Conservation (phyloP, 148 eudicot species). For the Suaeda aralocaspica region DNA sequence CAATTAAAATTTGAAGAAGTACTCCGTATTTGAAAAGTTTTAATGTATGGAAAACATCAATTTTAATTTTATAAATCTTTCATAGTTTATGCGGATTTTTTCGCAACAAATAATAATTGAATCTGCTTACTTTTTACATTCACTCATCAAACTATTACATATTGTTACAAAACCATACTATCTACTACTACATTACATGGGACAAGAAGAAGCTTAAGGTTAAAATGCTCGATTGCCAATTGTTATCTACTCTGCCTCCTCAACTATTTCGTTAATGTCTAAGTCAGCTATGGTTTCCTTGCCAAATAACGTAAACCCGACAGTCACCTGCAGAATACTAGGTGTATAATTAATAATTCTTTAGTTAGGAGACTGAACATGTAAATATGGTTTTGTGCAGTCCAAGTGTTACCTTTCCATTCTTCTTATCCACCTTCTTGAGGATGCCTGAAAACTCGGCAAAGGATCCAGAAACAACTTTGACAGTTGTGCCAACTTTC, state of each 20-base stretch:
- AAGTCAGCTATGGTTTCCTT: slow-evolving; percentile 84
- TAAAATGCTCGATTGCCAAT: neutral
- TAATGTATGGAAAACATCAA: no score
- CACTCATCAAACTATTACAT: neutral
- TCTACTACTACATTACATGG: neutral
- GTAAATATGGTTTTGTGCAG: neutral
- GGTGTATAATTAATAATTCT: no score
- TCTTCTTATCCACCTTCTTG: slow-evolving; percentile 63
- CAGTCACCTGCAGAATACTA: slow-evolving; percentile 60
- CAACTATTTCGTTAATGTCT: slow-evolving; percentile 47
- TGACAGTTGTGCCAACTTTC: slow-evolving; percentile 59
- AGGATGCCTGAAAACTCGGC: slow-evolving; percentile 80
- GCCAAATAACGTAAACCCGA: slow-evolving; percentile 79
- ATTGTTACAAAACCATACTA: neutral
- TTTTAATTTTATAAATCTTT: no score
- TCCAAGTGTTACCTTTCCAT: slow-evolving; percentile 40
- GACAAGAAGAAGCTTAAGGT: neutral
- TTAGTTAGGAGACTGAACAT: neutral
- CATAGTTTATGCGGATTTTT: no score
- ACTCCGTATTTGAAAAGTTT: no score
- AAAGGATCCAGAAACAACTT: slow-evolving; percentile 78
- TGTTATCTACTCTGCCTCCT: slow-evolving; percentile 30
- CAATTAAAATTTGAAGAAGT: no score
- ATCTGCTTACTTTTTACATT: slow-evolving; percentile 1
- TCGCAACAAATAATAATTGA: no score